These are phyloP conservation scores for Beauveria australis DNA, from an alignment of 2,329 filamentous ascomycete species.

Conservation along the genomic window DNA sequence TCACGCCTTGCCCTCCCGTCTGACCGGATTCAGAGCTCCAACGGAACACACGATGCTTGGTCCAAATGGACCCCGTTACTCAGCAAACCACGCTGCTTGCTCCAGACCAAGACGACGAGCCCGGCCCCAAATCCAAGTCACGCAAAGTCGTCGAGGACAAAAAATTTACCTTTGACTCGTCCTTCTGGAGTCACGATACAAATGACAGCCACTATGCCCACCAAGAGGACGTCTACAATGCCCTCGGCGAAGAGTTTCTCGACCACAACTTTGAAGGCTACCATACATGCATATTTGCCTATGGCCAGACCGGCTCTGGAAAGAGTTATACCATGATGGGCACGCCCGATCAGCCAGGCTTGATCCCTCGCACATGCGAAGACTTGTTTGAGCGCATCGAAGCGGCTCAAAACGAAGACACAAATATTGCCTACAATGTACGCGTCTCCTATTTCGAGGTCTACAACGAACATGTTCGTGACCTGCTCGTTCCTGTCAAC, in stretches of 20 bases:
- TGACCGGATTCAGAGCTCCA: conserved; percentile 59
- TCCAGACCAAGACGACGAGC: conserved; percentile 48
- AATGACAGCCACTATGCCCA: conserved; percentile 78
- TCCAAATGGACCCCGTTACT: conserved; percentile 81
- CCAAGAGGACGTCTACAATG: conserved; percentile 90
- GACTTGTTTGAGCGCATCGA: conserved; percentile 93
- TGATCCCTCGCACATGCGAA: conserved; percentile 92
- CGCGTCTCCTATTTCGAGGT: conserved; percentile 98
- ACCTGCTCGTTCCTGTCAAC: conserved; percentile 70
- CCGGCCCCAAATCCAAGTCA: conserved; percentile 51
- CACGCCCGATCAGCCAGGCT: conserved; percentile 69
- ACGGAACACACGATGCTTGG: conserved; percentile 72
- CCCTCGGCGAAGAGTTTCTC: conserved; percentile 89
- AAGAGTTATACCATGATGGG: conserved; percentile 99
- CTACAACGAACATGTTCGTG: conserved; percentile 97
- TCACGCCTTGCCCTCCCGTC: background rate
- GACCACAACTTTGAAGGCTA: conserved; percentile 99
- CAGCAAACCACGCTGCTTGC: conserved; percentile 76
- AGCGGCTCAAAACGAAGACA: conserved; percentile 63
- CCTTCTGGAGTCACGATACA: conserved; percentile 89
- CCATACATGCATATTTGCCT: conserved; percentile 98
- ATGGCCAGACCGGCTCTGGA: conserved; percentile 93
- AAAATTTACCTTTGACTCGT: conserved; percentile 91
- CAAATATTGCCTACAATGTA: conserved; percentile 93
- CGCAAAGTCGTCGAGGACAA: conserved; percentile 80